Evolutionary conservation across 2,329 filamentous ascomycete genomes (phyloP), one percentile per base, ranked within the genome.

Genomic region (Colletotrichum sp.): DNA sequence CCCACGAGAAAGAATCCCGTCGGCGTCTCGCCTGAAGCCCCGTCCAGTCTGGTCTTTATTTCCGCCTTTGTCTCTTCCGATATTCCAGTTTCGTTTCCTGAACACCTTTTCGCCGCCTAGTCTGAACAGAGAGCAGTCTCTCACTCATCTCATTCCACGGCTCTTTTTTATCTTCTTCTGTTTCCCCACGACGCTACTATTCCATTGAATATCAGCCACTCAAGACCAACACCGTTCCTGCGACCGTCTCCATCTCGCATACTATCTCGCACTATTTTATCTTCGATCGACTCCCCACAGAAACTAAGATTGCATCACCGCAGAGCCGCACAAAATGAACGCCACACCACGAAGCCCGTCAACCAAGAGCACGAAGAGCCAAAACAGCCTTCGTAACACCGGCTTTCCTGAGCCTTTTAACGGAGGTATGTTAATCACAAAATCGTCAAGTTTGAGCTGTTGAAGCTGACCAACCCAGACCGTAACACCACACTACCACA

Each of bases 401-500:
- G 89, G 89, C 61, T 90, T 90, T 73, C 89, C 89, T 2, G 88
- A 90, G 74, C 84, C 87, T 1, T 88, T 90, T 60, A 86, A 86
- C 71, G 85, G 84, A 70, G 80, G 88, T 90, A 79, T 80, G 87
- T 84, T 5, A 1, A 3, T 6, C 3, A 30, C 18, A 4, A 6
- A 3, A 16, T 6, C 21, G 12, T 7, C 1, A 30, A 30, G 9
- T 18, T 3, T 0, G 16, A n/a, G 3, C 8, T 15, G 5, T 61
- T 32, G 12, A 21, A 6, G 36, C 71, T 66, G 21, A 76, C 60
- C 34, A 52, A 16, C 18, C 4, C 75, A 89, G 88, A 82, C 61
- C 86, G 88, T 77, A 93, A 92, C 79, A 93, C 92, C 16, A 92
- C 91, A 4, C 85, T 91, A 18, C 90, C 90, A 24, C 91, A 93